Conservation (phyloP, 2,329 filamentous ascomycete genomes). For the Ceratocystis variospora region DNA sequence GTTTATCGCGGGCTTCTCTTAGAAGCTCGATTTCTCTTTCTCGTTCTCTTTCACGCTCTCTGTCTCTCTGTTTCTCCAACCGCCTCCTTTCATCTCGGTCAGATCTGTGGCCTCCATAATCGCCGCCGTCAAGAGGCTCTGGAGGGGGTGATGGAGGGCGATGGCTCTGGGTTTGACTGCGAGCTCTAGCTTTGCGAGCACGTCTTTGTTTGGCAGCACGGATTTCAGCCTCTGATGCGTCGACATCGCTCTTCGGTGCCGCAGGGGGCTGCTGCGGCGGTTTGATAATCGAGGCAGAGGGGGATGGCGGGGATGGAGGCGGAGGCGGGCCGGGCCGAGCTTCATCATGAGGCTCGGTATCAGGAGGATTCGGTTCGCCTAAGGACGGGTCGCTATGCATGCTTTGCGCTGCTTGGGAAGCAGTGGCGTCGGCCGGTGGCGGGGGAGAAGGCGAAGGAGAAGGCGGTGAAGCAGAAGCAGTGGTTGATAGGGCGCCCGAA, state of each 20-base stretch:
- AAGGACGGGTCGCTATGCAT: background rate
- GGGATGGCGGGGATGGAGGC: constrained; percentile 9
- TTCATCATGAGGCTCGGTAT: background rate
- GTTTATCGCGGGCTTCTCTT: constrained; percentile 16
- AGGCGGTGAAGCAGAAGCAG: background rate
- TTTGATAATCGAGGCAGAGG: constrained; percentile 3
- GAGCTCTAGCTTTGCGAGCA: constrained; percentile 15
- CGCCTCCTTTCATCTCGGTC: constrained; percentile 20
- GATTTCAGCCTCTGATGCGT: constrained; percentile 15
- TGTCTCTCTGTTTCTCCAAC: constrained; percentile 16
- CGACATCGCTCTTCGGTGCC: background rate
- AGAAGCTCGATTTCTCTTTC: constrained; percentile 20
- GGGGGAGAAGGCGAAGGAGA: background rate
- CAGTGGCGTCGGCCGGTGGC: background rate
- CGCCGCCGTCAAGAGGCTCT: constrained; percentile 13
- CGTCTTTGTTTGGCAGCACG: constrained; percentile 16
- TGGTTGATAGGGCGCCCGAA: background rate
- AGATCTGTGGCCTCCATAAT: constrained; percentile 4
- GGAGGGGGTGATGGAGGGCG: constrained; percentile 14
- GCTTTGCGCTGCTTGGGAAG: constrained; percentile 1
- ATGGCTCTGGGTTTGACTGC: constrained; percentile 14
- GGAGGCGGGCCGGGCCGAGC: constrained; percentile 12
- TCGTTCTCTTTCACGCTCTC: constrained; percentile 11
- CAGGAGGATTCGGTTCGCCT: background rate
- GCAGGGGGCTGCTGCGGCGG: background rate